Conservation (phyloP, 1,284 basidiomycete genomes). For the Sporisorium scitamineum region DNA sequence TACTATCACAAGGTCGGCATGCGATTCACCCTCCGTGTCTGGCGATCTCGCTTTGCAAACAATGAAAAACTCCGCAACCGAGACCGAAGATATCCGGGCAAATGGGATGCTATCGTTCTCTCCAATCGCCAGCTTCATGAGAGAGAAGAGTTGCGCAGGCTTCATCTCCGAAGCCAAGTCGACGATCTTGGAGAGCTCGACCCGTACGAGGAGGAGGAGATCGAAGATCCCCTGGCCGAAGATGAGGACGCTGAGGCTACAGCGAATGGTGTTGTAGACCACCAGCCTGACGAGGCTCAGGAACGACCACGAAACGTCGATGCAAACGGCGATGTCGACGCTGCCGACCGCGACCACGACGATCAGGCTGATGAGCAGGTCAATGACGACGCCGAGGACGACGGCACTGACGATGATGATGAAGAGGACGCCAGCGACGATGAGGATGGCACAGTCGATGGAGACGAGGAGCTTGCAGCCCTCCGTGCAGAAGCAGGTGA, state of each 20-base stretch:
- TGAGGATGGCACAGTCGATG: slow-evolving; percentile 54
- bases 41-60: slow-evolving; percentile 52
- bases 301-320: slow-evolving; percentile 3
- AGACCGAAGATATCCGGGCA: slow-evolving; percentile 53
- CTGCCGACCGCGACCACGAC: slow-evolving; percentile 6
- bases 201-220: slow-evolving; percentile 52
- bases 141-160: slow-evolving; percentile 41
- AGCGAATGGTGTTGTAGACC: slow-evolving; percentile 11
- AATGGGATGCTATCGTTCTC: slow-evolving; percentile 60
- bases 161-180: slow-evolving; percentile 47
- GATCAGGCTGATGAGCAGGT: slow-evolving; percentile 21
- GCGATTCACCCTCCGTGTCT: slow-evolving; percentile 63
- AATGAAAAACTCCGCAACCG: slow-evolving; percentile 53
- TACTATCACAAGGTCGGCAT: slow-evolving; percentile 65
- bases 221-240: slow-evolving; percentile 17
- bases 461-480: slow-evolving; percentile 62
- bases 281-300: slow-evolving; percentile 5
- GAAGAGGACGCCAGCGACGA: slow-evolving; percentile 48
- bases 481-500: slow-evolving; percentile 52
- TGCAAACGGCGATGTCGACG: slow-evolving; percentile 23
- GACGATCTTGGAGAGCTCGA: slow-evolving; percentile 56
- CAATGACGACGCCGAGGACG: slow-evolving; percentile 38
- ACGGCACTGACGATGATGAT: slow-evolving; percentile 24
- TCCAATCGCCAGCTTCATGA: slow-evolving; percentile 53
- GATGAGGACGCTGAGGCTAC: slow-evolving; percentile 1